Evolutionary conservation across 2,329 filamentous ascomycete species (phyloP).

Genomic region (Ophiognomonia clavigignenti-juglandacearum): DNA sequence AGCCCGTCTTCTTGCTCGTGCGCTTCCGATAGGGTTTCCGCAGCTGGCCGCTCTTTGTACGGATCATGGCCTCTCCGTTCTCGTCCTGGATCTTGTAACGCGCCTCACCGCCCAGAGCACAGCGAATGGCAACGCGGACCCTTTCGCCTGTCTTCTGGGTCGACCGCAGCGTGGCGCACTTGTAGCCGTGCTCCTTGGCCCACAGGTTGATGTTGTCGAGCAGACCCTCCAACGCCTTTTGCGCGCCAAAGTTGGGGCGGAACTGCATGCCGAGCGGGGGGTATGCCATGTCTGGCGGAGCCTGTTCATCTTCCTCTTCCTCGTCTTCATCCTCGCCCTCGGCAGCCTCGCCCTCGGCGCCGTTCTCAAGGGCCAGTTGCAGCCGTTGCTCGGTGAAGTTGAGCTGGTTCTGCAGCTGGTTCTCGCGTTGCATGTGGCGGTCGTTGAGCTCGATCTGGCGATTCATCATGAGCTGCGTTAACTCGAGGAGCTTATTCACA

Average conservation of each 20-base stretch:
- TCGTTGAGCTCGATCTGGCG: slow-evolving; percentile 18
- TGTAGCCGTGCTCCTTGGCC: slow-evolving; percentile 17
- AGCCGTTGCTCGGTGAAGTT: slow-evolving; percentile 13
- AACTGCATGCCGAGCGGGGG: slow-evolving; percentile 17
- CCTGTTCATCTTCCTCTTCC: slow-evolving; percentile 15
- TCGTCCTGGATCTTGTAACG: slow-evolving; percentile 17
- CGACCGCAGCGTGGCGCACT: slow-evolving; percentile 15
- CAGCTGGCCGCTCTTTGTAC: slow-evolving; percentile 17
- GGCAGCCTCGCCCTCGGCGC: slow-evolving; percentile 4
- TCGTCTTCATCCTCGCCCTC: slow-evolving; percentile 13
- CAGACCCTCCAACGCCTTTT: slow-evolving; percentile 17
- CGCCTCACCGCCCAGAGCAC: slow-evolving; percentile 16
- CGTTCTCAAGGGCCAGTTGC: slow-evolving; percentile 11
- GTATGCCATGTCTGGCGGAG: slow-evolving; percentile 17
- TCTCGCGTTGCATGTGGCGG: slow-evolving; percentile 12
- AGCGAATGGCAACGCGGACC: slow-evolving; percentile 15
- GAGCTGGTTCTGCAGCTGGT: slow-evolving; percentile 14
- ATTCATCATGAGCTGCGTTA: slow-evolving; percentile 19
- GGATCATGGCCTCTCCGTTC: slow-evolving; percentile 16
- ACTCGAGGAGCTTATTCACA: slow-evolving; percentile 15
- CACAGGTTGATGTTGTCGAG: slow-evolving; percentile 17
- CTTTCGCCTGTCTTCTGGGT: slow-evolving; percentile 17
- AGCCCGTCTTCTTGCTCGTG: slow-evolving; percentile 18
- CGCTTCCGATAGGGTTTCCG: slow-evolving; percentile 18
- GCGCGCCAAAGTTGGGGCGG: slow-evolving; percentile 16